phyloP scores from a whole-genome alignment of 306 rosid genomes.

The Sicyos edulis region DNA sequence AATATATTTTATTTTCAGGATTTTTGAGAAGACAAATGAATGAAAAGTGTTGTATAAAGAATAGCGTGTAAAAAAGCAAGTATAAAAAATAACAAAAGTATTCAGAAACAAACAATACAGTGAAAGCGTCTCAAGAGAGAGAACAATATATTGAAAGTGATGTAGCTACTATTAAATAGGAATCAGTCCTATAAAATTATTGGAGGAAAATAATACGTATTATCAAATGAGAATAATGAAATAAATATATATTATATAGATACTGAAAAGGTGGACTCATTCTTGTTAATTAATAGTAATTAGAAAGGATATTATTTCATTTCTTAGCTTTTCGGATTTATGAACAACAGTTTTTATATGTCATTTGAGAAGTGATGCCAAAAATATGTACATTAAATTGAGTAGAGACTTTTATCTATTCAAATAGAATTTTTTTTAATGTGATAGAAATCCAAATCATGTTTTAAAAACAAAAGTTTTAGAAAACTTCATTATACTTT shows the following conservation, averaged over 20 bases:
- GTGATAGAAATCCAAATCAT: neutral
- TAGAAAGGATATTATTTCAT: neutral
- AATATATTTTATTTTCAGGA: neutral
- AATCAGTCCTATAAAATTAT: constrained; percentile 1
- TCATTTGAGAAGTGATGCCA: neutral
- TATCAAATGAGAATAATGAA: neutral
- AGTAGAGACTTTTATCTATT: neutral
- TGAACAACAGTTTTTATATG: neutral
- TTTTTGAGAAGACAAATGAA: neutral
- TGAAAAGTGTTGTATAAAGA: neutral
- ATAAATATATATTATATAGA: neutral
- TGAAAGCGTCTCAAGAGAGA: neutral
- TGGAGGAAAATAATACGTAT: neutral
- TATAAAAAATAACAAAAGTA: constrained; percentile 1
- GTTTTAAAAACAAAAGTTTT: too few relatives aligned
- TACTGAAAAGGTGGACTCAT: neutral
- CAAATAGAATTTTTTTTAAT: neutral
- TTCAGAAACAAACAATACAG: neutral
- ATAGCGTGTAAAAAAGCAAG: neutral
- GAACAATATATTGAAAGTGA: constrained; percentile 2
- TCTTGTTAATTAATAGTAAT: neutral
- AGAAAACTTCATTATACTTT: too few relatives aligned
- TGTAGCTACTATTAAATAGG: neutral
- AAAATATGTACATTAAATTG: neutral
- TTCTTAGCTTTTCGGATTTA: neutral